Conservation (phyloP, 345 rosid genomes). For the Bretschneidera sinensis region DNA sequence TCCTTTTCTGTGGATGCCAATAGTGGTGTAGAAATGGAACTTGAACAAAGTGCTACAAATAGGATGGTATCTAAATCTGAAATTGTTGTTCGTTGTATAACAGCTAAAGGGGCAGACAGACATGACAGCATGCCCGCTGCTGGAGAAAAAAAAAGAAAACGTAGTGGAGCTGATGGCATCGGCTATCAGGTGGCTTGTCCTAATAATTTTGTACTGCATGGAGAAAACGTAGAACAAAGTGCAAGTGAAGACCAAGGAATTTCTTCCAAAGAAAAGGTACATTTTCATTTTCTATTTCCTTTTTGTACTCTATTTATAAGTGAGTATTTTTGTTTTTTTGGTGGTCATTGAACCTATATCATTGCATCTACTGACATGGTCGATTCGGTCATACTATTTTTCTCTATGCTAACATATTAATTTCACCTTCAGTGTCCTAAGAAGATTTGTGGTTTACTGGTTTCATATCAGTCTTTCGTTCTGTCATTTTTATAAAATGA, state of each 20-base stretch:
- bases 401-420: not conserved
- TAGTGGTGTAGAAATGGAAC: slow-evolving; percentile 9
- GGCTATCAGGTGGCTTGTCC: slow-evolving; percentile 9
- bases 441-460: too few species aligned
- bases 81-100: not conserved
- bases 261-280: slow-evolving; percentile 38
- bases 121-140: not conserved
- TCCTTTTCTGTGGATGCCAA: slow-evolving; percentile 1
- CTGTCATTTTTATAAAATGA: too few species aligned
- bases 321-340: not conserved
- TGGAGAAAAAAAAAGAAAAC: slow-evolving; percentile 23
- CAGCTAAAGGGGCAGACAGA: not conserved
- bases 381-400: not conserved
- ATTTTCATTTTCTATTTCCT: not conserved
- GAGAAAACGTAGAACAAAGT: slow-evolving; percentile 17
- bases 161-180: slow-evolving; percentile 14
- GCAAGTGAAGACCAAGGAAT: slow-evolving; percentile 21
- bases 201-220: slow-evolving; percentile 5
- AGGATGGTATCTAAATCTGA: slow-evolving; percentile 21
- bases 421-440: slow-evolving; percentile 8
- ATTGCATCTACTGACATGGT: too few species aligned
- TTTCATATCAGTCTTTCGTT: too few species aligned
- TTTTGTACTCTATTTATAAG: slow-evolving; percentile 1
- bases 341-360: not conserved
- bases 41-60: slow-evolving; percentile 15